Percentiles rank a stretch among this genome's conserved stretches.
Conservation (phyloP, 192 early-diverging fungal genomes). For the Haplosporangium gracile region DNA sequence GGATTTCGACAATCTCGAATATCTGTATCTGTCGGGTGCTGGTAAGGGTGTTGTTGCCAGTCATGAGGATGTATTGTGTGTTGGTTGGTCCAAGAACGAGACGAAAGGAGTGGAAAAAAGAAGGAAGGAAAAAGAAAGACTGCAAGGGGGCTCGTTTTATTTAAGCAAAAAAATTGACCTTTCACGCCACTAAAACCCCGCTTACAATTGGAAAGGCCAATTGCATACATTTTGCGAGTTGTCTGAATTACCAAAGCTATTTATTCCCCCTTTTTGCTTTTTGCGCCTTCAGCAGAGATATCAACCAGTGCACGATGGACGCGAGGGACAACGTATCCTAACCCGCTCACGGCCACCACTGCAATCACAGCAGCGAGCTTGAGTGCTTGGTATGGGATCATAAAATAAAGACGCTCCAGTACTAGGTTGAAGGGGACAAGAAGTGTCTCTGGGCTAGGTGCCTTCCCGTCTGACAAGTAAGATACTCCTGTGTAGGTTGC, state of each 20-base stretch:
- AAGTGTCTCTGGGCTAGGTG: constrained; percentile 12
- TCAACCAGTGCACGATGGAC: constrained; percentile 1
- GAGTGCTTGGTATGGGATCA: constrained; percentile 52
- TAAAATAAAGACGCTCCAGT: constrained; percentile 38
- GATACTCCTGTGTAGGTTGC: constrained; percentile 49
- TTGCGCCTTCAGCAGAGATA: neutral
- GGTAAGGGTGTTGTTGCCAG: neutral
- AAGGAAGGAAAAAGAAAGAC: no score
- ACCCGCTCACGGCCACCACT: constrained; percentile 3
- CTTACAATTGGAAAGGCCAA: no score
- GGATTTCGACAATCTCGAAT: neutral
- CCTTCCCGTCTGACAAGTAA: constrained; percentile 4
- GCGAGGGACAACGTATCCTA: constrained; percentile 26
- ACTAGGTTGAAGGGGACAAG: constrained; percentile 44
- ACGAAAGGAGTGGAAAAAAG: neutral
- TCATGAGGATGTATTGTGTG: neutral
- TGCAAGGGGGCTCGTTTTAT: neutral
- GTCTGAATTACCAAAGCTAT: no score
- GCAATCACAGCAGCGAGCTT: constrained; percentile 36
- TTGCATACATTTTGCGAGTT: neutral
- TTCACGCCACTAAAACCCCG: no score
- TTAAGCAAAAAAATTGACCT: no score
- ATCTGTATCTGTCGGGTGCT: neutral
- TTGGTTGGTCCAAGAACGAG: neutral
- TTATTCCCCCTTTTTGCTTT: constrained; percentile 5